Base-by-base conservation (phyloP, 345 rosid genomes). In the Pistacia integerrima region DNA sequence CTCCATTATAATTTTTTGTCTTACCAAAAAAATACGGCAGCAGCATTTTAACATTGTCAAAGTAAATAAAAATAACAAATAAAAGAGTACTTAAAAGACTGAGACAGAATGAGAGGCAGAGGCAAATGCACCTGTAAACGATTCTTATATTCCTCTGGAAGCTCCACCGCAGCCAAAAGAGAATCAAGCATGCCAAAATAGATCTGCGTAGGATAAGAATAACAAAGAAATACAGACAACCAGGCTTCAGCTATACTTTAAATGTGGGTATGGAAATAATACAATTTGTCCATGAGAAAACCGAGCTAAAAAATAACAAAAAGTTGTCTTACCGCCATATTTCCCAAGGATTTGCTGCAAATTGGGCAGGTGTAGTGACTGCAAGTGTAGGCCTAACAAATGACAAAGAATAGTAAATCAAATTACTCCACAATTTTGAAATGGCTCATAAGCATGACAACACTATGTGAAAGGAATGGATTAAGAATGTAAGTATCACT, bases 101-200 rank as follows among this genome's bases (percentile, higher is more conserved):
- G 51, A 18, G 11, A 16, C 11, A 69, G 46, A 55, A 14, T 12
- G 35, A 74, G 63, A 51, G 64, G 38, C n/a, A 66, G 48, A 33
- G 56, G 72, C 30, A 70, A 58, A 69, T n/a, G 58, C 79, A 93
- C 98, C 94, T 94, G 99, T 84, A 81, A 80, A n/a, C 85, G 90
- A 73, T 90, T 83, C 78, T 84, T 85, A 71, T 87, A 93, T 83
- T 95, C 99, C 81, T 92, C 93, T 55, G 98, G 98, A 80, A 93
- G 97, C 82, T 88, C 96, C 85, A 93, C 97, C 11, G 92, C 79
- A 68, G 94, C 98, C 84, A 95, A 83, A 70, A 95, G 77, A 8
- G 97, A 94, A 67, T 95, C 97, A 75, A 95, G 96, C 97, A 93
- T 93, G 76, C 98, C 98, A 35, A 95, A 93, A 87, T 93, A 95